Evolutionary conservation across 1,139 yeast species (phyloP).

Genomic region (Scheffersomyces segobiensis): DNA sequence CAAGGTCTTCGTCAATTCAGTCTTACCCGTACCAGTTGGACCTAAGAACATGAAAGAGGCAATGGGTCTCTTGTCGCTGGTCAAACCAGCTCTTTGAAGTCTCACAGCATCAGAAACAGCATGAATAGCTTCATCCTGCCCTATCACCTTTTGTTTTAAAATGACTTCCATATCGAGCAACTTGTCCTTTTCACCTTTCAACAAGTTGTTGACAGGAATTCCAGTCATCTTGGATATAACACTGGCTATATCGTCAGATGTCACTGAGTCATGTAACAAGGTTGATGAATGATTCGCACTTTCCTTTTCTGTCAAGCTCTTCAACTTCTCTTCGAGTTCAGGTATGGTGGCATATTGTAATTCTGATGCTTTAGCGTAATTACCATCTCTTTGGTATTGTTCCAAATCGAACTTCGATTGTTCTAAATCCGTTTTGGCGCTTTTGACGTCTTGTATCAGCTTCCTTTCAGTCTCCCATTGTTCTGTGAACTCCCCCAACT

Average conservation of each 20-base stretch:
- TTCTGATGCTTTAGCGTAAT: constrained; percentile 86
- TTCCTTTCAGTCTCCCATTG: constrained; percentile 85
- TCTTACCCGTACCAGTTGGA: constrained; percentile 98
- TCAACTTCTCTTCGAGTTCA: constrained; percentile 61
- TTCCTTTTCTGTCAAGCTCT: constrained; percentile 46
- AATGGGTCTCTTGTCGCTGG: constrained; percentile 90
- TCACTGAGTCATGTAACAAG: constrained; percentile 86
- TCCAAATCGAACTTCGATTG: constrained; percentile 82
- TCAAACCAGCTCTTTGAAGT: constrained; percentile 92
- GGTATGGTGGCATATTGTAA: constrained; percentile 88
- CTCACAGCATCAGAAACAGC: constrained; percentile 94
- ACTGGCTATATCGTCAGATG: constrained; percentile 88
- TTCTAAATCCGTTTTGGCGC: constrained; percentile 79
- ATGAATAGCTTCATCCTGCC: constrained; percentile 92
- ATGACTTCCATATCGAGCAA: constrained; percentile 83
- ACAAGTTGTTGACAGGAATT: constrained; percentile 85
- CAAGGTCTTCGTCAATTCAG: constrained; percentile 87
- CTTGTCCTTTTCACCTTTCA: constrained; percentile 94
- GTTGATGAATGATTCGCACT: constrained; percentile 33
- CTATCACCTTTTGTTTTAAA: constrained; percentile 76
- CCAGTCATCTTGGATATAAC: constrained; percentile 96
- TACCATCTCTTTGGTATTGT: constrained; percentile 77
- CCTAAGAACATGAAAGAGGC: constrained; percentile 96
- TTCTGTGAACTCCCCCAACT: constrained; percentile 66
- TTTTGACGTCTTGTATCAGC: constrained; percentile 73